Percentiles rank a stretch among this genome's conserved stretches.
These are phyloP conservation scores for Cercophora samala DNA, from an alignment of 495 filamentous ascomycete species.

Conservation along the genomic window DNA sequence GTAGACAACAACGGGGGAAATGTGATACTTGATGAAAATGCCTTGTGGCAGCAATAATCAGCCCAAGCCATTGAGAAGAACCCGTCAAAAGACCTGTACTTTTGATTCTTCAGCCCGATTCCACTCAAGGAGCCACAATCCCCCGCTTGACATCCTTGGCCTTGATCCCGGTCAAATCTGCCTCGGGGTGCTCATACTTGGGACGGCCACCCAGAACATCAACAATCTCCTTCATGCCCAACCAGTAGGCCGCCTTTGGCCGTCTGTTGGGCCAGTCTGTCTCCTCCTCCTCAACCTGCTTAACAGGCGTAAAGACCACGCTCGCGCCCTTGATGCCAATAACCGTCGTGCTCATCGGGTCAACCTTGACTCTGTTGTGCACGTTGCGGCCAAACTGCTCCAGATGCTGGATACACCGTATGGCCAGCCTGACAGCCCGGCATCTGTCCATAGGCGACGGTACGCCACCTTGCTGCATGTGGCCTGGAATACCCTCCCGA, in stretches of 20 bases:
- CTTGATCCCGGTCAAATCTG: slow-evolving; percentile 43
- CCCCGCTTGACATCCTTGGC: slow-evolving; percentile 57
- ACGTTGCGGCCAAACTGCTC: slow-evolving; percentile 68
- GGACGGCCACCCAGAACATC: slow-evolving; percentile 78
- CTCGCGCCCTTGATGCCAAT: slow-evolving; percentile 91
- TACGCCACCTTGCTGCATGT: slow-evolving; percentile 94
- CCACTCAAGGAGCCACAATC: slow-evolving; percentile 22
- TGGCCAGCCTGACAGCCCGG: slow-evolving; percentile 84
- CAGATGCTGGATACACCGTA: slow-evolving; percentile 85
- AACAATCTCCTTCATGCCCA: slow-evolving; percentile 72
- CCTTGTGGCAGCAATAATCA: neutral
- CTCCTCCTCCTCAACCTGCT: slow-evolving; percentile 69
- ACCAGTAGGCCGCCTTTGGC: slow-evolving; percentile 84
- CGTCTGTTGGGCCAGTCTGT: slow-evolving; percentile 91
- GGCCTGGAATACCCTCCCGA: slow-evolving; percentile 88
- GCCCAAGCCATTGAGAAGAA: neutral
- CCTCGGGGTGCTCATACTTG: slow-evolving; percentile 41
- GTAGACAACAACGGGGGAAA: neutral
- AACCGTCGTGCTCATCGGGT: slow-evolving; percentile 68
- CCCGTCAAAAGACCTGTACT: neutral
- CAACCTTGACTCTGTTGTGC: slow-evolving; percentile 63
- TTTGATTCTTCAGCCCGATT: neutral
- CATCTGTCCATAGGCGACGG: slow-evolving; percentile 95
- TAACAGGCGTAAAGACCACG: slow-evolving; percentile 80
- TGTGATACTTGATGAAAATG: neutral